Evolutionary conservation across 257 asterid genomes (phyloP).

Genomic region (Paulownia fortunei): DNA sequence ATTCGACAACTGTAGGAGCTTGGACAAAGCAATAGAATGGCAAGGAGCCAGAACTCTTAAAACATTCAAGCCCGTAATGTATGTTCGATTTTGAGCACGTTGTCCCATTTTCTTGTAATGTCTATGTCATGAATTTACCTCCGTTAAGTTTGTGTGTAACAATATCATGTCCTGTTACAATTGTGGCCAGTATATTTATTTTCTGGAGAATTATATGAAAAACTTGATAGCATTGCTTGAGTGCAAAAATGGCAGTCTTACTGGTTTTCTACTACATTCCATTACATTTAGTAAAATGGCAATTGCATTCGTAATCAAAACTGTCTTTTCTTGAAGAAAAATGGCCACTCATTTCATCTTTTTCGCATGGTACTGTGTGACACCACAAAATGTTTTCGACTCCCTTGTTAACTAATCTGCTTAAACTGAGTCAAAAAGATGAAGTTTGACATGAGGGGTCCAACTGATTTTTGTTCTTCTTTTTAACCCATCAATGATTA

Average conservation of each 20-base stretch:
- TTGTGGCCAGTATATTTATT: no score
- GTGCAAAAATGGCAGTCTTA: constrained; percentile 3
- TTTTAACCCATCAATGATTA: constrained; percentile 29
- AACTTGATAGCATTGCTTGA: no score
- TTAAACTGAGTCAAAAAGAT: constrained; percentile 33
- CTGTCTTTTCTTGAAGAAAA: constrained; percentile 12
- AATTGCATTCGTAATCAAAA: constrained; percentile 18
- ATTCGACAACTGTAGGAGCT: neutral
- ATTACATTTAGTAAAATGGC: neutral
- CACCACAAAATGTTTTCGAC: neutral
- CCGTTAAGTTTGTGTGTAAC: neutral
- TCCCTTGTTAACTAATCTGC: constrained; percentile 9
- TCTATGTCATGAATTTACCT: neutral
- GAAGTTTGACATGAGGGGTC: constrained; percentile 33
- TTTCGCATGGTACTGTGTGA: constrained; percentile 23
- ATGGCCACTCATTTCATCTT: constrained; percentile 13
- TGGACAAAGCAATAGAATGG: neutral
- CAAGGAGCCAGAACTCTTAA: neutral
- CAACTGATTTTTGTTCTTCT: constrained; percentile 15
- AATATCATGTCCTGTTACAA: no score
- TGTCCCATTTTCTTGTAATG: neutral
- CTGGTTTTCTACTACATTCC: neutral
- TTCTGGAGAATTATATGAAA: no score
- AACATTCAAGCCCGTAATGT: neutral
- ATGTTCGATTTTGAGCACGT: neutral